A percentile compares a stretch with the other conserved stretches of the same genome.
Conservation (phyloP, 169 alveolate genomes). For the Fabrea salina region DNA sequence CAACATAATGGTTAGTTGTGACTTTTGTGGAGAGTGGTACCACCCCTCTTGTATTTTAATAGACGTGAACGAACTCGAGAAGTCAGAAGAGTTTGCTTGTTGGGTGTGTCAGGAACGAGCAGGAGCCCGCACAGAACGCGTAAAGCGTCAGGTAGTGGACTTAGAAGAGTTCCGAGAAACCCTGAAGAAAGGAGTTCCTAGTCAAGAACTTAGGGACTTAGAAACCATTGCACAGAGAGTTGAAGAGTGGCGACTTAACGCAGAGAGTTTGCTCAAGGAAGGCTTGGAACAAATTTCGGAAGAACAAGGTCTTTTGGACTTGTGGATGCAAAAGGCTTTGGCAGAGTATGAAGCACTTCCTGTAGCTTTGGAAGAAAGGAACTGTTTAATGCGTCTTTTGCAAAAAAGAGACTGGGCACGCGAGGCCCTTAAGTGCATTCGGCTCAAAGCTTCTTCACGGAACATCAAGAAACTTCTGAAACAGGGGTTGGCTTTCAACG, state of each 20-base stretch:
- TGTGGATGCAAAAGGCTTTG: not conserved
- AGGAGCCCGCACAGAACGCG: slow-evolving; percentile 2
- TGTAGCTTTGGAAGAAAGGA: slow-evolving; percentile 1
- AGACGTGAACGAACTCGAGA: not conserved
- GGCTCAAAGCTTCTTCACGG: not conserved
- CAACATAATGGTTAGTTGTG: slow-evolving; percentile 30
- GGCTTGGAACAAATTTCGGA: not conserved
- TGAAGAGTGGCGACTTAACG: not conserved
- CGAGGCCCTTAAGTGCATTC: slow-evolving; percentile 12
- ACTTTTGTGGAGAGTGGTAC: slow-evolving; percentile 31
- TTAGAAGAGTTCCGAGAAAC: not conserved
- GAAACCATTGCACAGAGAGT: not conserved
- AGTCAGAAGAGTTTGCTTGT: slow-evolving; percentile 19
- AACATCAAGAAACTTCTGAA: not conserved
- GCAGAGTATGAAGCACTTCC: slow-evolving; percentile 34
- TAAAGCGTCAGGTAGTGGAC: not conserved
- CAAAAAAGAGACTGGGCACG: slow-evolving; percentile 25
- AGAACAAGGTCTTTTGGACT: not conserved
- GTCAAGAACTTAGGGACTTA: slow-evolving; percentile 21
- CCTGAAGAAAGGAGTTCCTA: not conserved
- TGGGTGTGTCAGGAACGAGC: slow-evolving; percentile 12
- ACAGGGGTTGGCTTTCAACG: not conserved
- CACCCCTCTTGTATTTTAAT: slow-evolving; percentile 30
- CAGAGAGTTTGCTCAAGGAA: not conserved
- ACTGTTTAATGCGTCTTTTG: not conserved